Conservation (phyloP, 441 rosid species). For the Populus hybrid region DNA sequence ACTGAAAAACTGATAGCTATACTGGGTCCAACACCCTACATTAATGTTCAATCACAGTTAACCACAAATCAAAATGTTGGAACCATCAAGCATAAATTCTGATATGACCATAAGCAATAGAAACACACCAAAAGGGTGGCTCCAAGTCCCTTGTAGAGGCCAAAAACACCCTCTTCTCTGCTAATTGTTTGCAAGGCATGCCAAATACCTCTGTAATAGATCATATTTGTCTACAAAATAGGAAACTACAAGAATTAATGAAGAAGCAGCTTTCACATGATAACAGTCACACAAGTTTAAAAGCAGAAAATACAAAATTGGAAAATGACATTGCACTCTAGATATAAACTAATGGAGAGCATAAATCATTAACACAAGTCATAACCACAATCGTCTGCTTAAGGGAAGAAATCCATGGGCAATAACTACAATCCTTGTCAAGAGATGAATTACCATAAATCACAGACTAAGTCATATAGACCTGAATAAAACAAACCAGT, state of each 20-base stretch:
- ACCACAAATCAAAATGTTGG: background rate
- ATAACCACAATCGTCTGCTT: background rate
- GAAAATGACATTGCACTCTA: background rate
- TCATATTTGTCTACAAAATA: conserved; percentile 57
- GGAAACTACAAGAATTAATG: conserved; percentile 5
- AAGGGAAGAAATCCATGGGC: background rate
- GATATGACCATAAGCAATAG: conserved; percentile 31
- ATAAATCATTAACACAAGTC: background rate
- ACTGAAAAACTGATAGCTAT: conserved; percentile 89
- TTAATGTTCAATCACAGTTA: conserved; percentile 12
- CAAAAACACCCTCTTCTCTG: conserved; percentile 77
- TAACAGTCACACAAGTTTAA: background rate
- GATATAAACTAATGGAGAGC: background rate
- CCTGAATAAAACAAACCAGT: background rate
- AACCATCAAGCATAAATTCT: conserved; percentile 1
- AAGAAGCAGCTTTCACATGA: conserved; percentile 12
- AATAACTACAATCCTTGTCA: background rate
- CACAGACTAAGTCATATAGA: background rate
- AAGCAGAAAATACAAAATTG: background rate
- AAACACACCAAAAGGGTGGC: conserved; percentile 71
- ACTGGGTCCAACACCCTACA: conserved; percentile 91
- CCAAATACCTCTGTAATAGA: conserved; percentile 82
- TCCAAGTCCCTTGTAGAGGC: conserved; percentile 95
- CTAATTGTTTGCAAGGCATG: conserved; percentile 71
- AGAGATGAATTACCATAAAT: background rate